Base-by-base conservation (phyloP, 1,284 basidiomycete species). In the Rhodotorula sp. region DNA sequence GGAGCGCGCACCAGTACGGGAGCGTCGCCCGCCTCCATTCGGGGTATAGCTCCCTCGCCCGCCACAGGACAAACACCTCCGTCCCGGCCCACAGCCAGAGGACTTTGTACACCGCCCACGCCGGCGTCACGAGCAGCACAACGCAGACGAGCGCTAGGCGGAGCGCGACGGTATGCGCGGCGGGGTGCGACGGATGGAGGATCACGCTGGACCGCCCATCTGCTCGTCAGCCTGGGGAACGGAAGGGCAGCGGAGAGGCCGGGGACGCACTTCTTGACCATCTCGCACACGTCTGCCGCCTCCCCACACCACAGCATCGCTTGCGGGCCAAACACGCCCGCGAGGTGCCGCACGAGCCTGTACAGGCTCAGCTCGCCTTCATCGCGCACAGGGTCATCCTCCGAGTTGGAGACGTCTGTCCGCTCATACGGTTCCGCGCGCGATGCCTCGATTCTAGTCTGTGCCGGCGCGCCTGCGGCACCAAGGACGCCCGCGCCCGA, bases 11-110 rank as follows among this genome's bases (percentile, higher is more conserved):
- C 74, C 72, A 71, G 15, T 61, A 57, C 4, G 66, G 61, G 34
- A 63, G 50, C 32, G 66, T 53, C 19, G 72, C 74, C 21, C 70
- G 25, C 8, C 69, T 57, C 29, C 60, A 76, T 3, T 62, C 32
- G 1, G 74, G 74, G 37, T 64, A 67, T 21, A 60, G 25, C 60
- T 71, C 67, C 25, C 74, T 27, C 1, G 69, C 39, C 0, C 22
- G 22, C 74, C 74, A 73, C 9, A 75, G 59, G 19, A 71, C 50
- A 46, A 73, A 75, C 34, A 75, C 69, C 39, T 76, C 72, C 50
- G 69, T 0, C 0, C 66, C 74, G 41, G 62, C 27, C 37, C 67
- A 73, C 0, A 53, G 51, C 51, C 64, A 71, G 2, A 50, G 22
- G 8, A 41, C 6, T 37, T 75, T 75, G 63, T 64, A 34, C 19